Conservation (phyloP, 169 alveolate species). For the Cryptosporidium canis region DNA sequence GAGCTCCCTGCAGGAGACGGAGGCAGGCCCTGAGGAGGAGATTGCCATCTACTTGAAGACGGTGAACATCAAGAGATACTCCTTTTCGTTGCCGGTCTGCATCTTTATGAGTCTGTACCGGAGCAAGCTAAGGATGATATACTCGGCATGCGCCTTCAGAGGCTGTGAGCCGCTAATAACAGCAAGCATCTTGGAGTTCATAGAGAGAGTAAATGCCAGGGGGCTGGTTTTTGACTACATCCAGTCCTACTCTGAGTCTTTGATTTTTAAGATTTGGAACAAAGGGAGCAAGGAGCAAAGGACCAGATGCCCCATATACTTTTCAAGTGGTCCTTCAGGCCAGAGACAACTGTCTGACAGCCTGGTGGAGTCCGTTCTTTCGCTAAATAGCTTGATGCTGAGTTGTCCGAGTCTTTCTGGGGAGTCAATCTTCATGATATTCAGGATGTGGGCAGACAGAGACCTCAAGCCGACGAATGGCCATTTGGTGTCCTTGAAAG, state of each 20-base stretch:
- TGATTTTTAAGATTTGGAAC: constrained; percentile 4
- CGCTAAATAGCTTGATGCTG: not conserved
- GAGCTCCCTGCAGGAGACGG: not conserved
- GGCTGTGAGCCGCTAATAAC: not conserved
- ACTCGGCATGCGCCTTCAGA: not conserved
- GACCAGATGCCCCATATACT: not conserved
- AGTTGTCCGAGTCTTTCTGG: not conserved
- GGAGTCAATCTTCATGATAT: not conserved
- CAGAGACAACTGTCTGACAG: not conserved
- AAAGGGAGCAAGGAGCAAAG: not conserved
- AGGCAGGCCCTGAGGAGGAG: not conserved
- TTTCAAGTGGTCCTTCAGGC: not conserved
- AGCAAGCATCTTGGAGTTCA: constrained; percentile 1
- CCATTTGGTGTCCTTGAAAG: constrained; percentile 9
- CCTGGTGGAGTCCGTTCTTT: not conserved
- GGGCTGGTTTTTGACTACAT: constrained; percentile 2
- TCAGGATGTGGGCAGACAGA: not conserved
- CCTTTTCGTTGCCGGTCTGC: constrained; percentile 37
- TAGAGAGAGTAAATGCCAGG: not conserved
- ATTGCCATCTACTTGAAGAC: constrained; percentile 6
- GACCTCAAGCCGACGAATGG: not conserved
- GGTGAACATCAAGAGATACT: not conserved
- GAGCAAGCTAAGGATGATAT: not conserved
- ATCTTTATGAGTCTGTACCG: not conserved
- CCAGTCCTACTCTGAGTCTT: not conserved